A percentile compares a stretch with the other conserved stretches of the same genome.
Conservation (phyloP, 2,329 filamentous ascomycete species). For the Diaporthe sp. region DNA sequence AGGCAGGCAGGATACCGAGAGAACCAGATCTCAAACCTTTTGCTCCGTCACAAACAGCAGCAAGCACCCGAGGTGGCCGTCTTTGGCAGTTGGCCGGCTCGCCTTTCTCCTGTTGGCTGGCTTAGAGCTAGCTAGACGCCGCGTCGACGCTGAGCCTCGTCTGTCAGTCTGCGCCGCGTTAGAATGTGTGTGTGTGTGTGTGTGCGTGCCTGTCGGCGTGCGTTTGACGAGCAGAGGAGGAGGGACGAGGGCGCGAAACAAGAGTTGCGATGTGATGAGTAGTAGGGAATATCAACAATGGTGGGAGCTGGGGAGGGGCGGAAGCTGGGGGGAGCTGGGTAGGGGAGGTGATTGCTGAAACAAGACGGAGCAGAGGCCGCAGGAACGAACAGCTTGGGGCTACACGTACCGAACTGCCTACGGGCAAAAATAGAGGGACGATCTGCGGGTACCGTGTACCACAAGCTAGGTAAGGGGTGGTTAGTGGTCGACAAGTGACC, state of each 20-base stretch:
- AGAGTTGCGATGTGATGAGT: conserved; percentile 23
- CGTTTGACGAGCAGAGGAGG: background rate
- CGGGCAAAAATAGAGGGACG: conserved; percentile 30
- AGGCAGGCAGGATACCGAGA: conserved; percentile 40
- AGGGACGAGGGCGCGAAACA: background rate
- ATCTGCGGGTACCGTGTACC: conserved; percentile 28
- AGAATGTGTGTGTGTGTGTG: background rate
- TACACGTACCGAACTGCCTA: conserved; percentile 27
- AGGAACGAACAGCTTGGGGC: background rate
- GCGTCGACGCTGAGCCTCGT: conserved; percentile 37
- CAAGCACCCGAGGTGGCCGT: conserved; percentile 33
- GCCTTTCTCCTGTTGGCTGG: conserved; percentile 18
- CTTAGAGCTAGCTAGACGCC: conserved; percentile 28
- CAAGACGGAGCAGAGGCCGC: conserved; percentile 26
- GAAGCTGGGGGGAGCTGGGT: conserved; percentile 33
- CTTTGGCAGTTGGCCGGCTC: conserved; percentile 28
- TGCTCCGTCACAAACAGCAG: conserved; percentile 37
- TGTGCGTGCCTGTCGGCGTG: background rate
- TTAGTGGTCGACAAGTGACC: conserved; percentile 32
- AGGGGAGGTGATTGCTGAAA: conserved; percentile 36
- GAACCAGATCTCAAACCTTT: conserved; percentile 44
- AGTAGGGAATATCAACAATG: conserved; percentile 8
- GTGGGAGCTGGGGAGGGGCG: conserved; percentile 21
- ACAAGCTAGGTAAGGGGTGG: conserved; percentile 26
- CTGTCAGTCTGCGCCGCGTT: conserved; percentile 35